Conservation (phyloP, 306 rosid species). For the Begonia loranthoides region DNA sequence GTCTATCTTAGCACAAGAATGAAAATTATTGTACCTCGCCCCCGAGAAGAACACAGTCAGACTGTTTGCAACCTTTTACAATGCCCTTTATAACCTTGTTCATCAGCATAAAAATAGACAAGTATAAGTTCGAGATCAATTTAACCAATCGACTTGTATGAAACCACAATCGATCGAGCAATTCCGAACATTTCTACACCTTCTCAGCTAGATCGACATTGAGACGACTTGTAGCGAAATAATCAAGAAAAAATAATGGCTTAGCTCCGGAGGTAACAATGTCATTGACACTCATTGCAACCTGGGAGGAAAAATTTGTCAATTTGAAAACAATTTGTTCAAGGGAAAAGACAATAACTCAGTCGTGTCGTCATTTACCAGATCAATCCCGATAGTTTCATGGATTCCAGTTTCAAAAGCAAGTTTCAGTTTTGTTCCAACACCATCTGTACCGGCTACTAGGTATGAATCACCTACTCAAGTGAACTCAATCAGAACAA, state of each 20-base stretch:
- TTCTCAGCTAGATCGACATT: constrained; percentile 88
- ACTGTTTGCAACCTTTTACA: constrained; percentile 79
- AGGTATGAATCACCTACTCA: constrained; percentile 67
- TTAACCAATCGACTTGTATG: not conserved
- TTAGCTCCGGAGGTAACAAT: constrained; percentile 92
- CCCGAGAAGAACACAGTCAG: constrained; percentile 75
- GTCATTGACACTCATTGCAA: constrained; percentile 96
- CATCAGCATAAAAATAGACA: not conserved
- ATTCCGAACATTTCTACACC: constrained; percentile 19
- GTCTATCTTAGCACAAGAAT: too few relatives aligned
- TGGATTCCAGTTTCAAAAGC: constrained; percentile 89
- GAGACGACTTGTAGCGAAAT: constrained; percentile 81
- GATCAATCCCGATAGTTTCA: constrained; percentile 83
- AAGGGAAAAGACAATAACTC: not conserved
- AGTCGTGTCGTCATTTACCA: constrained; percentile 28
- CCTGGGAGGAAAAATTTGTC: constrained; percentile 26
- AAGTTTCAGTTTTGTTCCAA: constrained; percentile 81
- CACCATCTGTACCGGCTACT: constrained; percentile 93
- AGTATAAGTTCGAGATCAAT: not conserved
- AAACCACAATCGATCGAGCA: too few relatives aligned
- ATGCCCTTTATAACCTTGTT: constrained; percentile 81
- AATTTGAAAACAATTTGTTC: constrained; percentile 5
- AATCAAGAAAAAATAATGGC: constrained; percentile 88
- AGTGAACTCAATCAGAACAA: constrained; percentile 4
- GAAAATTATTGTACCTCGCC: constrained; percentile 65